Base-by-base conservation (phyloP, 163 green algal genomes). In the Chlamydomonas reinhardtii region DNA sequence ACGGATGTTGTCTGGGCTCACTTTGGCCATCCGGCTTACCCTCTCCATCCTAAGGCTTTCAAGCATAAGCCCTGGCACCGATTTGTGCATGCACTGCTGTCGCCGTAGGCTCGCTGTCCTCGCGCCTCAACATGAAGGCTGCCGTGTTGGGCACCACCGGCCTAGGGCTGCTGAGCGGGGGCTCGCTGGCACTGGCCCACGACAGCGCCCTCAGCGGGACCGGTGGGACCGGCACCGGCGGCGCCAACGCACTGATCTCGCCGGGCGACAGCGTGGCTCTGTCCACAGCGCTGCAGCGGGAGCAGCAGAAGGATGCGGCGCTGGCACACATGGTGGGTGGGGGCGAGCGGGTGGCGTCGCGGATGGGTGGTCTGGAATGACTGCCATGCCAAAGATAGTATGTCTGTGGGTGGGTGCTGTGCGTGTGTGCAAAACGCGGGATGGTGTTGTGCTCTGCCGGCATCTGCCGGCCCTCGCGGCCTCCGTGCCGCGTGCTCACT, bases 51-150 rank as follows among this genome's bases (percentile, higher is more conserved):
- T n/a, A n/a, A n/a, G n/a, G n/a, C n/a, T n/a, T n/a, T n/a, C n/a
- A n/a, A n/a, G n/a, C n/a, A n/a, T n/a, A n/a, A n/a, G n/a, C n/a
- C n/a, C n/a, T n/a, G n/a, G n/a, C n/a, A n/a, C n/a, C n/a, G n/a
- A n/a, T n/a, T n/a, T n/a, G n/a, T n/a, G n/a, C n/a, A 48, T 8
- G 8, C 39, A 48, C 39, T 8, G 39, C 39, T 48, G 39, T 48
- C 5, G 5, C 39, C 39, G 0, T 68, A 85, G 91, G 92, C 73
- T 89, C 84, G 4, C 82, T 95, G 73, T 84, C 91, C 16, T 77
- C 84, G 15, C 84, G 80, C 17, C 75, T 89, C 54, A 48, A 73
- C 65, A 48, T 74, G 37, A 79, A 75, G 31, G 70, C 70, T 0
- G 70, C 65, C 48, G 90, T 78, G 22, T 77, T 91, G 69, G 68